phyloP scores from a whole-genome alignment of 345 rosid species.

The Pugionium dolabratum region DNA sequence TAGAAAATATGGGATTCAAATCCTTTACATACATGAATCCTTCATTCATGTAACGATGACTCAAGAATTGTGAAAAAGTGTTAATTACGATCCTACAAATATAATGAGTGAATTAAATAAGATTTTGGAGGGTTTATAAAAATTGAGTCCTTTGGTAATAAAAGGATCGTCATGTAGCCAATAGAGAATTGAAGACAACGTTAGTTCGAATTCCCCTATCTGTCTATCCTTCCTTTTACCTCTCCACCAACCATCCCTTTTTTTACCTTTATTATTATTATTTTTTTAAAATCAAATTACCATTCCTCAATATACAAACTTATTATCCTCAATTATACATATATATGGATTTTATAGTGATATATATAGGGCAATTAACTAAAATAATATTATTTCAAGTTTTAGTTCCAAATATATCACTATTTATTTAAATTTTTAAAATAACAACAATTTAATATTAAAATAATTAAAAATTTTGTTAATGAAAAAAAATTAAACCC shows the following conservation, averaged over 20 bases:
- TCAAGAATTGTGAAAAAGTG: neutral
- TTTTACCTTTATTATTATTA: slow-evolving; percentile 32
- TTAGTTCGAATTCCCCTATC: slow-evolving; percentile 37
- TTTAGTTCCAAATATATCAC: too few relatives aligned
- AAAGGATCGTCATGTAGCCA: slow-evolving; percentile 30
- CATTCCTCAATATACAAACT: too few relatives aligned
- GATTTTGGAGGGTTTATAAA: slow-evolving; percentile 36
- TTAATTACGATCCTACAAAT: neutral
- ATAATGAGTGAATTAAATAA: slow-evolving; percentile 23
- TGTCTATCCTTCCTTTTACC: slow-evolving; percentile 21
- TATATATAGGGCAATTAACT: too few relatives aligned
- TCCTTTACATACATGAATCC: too few relatives aligned
- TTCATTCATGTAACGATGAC: neutral
- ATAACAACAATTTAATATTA: too few relatives aligned
- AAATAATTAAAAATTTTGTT: too few relatives aligned
- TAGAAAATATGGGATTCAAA: too few relatives aligned
- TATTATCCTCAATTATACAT: too few relatives aligned
- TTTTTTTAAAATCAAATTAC: neutral
- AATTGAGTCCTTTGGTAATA: slow-evolving; percentile 26
- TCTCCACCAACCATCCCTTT: slow-evolving; percentile 40
- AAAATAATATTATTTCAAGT: too few relatives aligned
- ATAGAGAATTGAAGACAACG: slow-evolving; percentile 37
- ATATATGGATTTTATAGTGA: too few relatives aligned
- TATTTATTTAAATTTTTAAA: too few relatives aligned
- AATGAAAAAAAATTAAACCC: too few relatives aligned